Percentiles rank a stretch among this genome's conserved stretches.
Conservation (phyloP, 116 monocot species). For the Posidonia oceanica region DNA sequence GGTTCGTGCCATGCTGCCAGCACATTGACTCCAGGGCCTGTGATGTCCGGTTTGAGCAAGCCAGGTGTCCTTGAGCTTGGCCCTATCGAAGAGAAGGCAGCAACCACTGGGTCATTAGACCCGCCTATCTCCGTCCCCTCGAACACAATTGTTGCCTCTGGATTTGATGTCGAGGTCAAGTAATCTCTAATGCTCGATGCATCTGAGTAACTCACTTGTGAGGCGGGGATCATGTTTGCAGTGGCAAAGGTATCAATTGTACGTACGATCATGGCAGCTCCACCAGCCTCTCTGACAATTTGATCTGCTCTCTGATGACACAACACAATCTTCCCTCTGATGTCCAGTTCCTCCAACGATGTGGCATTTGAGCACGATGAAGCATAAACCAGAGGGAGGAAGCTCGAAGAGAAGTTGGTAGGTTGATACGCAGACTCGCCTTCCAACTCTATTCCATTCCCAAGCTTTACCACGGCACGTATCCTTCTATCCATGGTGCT, state of each 20-base stretch:
- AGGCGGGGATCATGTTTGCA: conserved; percentile 25
- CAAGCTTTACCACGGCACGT: conserved; percentile 20
- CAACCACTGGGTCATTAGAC: neutral
- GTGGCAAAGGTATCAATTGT: conserved; percentile 3
- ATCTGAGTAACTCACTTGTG: conserved; percentile 41
- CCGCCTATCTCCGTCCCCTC: conserved; percentile 37
- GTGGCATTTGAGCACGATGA: conserved; percentile 1
- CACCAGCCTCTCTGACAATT: conserved; percentile 17
- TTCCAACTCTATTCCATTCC: conserved; percentile 11
- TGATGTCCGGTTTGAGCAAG: conserved; percentile 14
- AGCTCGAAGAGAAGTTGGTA: conserved; percentile 8
- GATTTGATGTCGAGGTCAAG: conserved; percentile 19
- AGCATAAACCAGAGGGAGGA: conserved; percentile 21
- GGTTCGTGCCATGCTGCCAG: conserved; percentile 22
- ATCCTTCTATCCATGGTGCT: conserved; percentile 25
- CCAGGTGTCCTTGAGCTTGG: conserved; percentile 3
- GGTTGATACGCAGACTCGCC: conserved; percentile 41
- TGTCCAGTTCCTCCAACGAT: conserved; percentile 11
- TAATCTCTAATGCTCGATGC: conserved; percentile 40
- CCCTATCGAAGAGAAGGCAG: conserved; percentile 13
- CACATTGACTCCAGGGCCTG: conserved; percentile 12
- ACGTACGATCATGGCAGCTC: conserved; percentile 7
- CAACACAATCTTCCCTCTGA: conserved; percentile 28
- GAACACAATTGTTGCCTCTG: conserved; percentile 14
- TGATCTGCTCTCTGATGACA: conserved; percentile 20